A percentile compares a stretch with the other conserved stretches of the same genome.
Evolutionary conservation across 192 early-diverging fungal species (phyloP).

Genomic region (Spizellomyces punctatus): DNA sequence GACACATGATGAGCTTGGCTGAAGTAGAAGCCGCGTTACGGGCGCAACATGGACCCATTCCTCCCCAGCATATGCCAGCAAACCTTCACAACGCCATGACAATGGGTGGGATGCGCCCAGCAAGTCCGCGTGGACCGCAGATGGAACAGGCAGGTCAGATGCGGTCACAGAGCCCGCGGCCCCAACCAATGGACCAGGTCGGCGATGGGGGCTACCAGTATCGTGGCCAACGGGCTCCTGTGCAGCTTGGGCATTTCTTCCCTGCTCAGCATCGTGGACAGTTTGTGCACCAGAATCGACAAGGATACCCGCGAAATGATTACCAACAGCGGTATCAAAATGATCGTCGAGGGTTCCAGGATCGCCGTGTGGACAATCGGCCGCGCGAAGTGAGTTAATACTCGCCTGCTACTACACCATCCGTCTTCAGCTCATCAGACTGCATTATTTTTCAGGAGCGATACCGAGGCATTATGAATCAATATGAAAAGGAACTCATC

Average conservation of each 20-base stretch:
- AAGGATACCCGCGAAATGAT: conserved; percentile 22
- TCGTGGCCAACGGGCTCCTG: conserved; percentile 14
- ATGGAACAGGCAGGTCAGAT: no score
- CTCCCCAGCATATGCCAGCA: not conserved
- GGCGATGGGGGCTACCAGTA: no score
- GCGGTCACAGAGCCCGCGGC: no score
- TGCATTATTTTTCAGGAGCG: conserved; percentile 57
- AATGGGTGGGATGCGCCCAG: no score
- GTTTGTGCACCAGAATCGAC: not conserved
- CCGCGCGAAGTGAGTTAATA: conserved; percentile 29
- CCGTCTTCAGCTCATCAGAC: not conserved
- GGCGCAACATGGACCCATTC: conserved; percentile 1
- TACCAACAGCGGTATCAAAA: conserved; percentile 21
- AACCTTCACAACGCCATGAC: no score
- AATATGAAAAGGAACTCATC: conserved; percentile 93
- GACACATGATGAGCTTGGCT: conserved; percentile 31
- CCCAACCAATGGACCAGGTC: no score
- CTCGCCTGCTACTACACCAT: conserved; percentile 24
- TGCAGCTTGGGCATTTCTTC: conserved; percentile 30
- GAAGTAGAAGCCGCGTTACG: conserved; percentile 38
- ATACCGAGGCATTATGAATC: conserved; percentile 90
- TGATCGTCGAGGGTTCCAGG: not conserved
- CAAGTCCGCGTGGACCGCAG: no score
- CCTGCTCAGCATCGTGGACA: conserved; percentile 21
- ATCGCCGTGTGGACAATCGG: conserved; percentile 14